These are phyloP conservation scores for Umbelopsis isabellina DNA, from an alignment of 192 early-diverging fungal species.

Conservation along the genomic window DNA sequence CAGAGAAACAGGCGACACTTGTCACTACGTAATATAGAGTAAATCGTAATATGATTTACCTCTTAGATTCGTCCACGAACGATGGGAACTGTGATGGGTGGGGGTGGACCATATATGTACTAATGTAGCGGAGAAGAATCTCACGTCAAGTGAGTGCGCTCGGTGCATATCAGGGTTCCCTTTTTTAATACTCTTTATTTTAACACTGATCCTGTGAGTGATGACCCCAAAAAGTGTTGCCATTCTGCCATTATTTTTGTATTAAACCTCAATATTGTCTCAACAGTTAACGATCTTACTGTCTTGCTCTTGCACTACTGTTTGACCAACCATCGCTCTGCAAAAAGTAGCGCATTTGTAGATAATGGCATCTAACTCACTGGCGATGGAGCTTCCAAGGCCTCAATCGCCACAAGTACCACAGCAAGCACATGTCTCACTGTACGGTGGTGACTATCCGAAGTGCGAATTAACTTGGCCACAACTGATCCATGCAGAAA, in stretches of 20 bases:
- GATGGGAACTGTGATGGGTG: background rate
- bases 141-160: constrained; percentile 5
- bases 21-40: background rate
- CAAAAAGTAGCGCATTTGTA: constrained; percentile 4
- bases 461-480: constrained; percentile 68
- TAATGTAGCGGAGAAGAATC: constrained; percentile 3
- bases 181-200: background rate
- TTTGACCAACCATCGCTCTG: background rate
- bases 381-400: background rate
- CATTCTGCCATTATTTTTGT: background rate
- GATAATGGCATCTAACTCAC: constrained; percentile 3
- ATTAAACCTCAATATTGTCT: background rate
- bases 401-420: background rate
- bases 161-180: background rate
- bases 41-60: background rate
- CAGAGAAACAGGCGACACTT: no score
- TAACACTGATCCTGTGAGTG: background rate
- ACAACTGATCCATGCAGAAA: constrained; percentile 75
- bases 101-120: background rate
- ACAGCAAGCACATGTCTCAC: background rate
- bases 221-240: background rate
- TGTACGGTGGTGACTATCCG: background rate
- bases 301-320: no score
- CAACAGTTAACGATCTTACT: background rate
- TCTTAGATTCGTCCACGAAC: constrained; percentile 1